These are phyloP conservation scores for Lotmaria passim DNA, from an alignment of 208 protist species.

Conservation along the genomic window DNA sequence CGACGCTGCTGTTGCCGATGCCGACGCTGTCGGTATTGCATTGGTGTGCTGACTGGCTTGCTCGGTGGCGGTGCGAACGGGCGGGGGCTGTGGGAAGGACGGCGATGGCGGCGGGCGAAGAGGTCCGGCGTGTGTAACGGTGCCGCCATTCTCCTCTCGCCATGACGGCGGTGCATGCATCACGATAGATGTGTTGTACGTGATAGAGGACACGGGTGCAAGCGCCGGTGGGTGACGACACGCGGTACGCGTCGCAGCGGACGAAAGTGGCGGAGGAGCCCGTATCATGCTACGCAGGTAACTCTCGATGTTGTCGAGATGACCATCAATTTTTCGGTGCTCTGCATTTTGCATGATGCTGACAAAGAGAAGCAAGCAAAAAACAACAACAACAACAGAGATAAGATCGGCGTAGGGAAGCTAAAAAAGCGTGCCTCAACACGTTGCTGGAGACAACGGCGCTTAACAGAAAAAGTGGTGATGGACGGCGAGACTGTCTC, in stretches of 20 bases:
- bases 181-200: constrained; percentile 9
- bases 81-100: background rate
- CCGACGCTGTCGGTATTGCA: no score
- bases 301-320: constrained; percentile 31
- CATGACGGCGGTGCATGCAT: background rate
- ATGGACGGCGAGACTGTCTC: no score
- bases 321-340: constrained; percentile 22
- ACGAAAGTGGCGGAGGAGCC: constrained; percentile 5
- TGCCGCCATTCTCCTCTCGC: background rate
- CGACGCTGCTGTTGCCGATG: no score
- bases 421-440: no score
- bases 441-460: no score
- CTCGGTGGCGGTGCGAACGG: no score
- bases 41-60: no score
- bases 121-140: background rate
- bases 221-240: constrained; percentile 24
- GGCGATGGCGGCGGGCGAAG: background rate
- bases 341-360: constrained; percentile 18
- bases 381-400: no score
- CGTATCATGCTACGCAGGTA: constrained; percentile 31
- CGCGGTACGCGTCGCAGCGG: no score
- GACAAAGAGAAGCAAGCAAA: no score
- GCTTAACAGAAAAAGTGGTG: no score
- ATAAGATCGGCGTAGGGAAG: no score
- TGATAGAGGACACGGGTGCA: background rate